phyloP scores from a whole-genome alignment of 306 rosid species.

The Phaseolus lunatus region DNA sequence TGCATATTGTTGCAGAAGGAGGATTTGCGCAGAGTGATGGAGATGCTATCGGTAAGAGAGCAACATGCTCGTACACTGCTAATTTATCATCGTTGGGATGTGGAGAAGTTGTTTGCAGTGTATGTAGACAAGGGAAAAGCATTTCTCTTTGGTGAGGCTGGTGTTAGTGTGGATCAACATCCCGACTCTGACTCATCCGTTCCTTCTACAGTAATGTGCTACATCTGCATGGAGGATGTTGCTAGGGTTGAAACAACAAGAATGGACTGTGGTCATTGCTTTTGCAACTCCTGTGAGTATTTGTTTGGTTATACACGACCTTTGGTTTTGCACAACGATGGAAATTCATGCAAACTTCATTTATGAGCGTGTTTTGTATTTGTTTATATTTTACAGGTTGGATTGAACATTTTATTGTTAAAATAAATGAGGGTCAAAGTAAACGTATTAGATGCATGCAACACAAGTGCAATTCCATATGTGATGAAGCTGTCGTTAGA shows the following conservation, averaged over 20 bases:
- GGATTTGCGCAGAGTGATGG: constrained; percentile 90
- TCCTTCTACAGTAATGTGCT: constrained; percentile 60
- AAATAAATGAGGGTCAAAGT: constrained; percentile 96
- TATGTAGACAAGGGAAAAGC: constrained; percentile 73
- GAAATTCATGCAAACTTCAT: constrained; percentile 15
- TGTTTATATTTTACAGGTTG: constrained; percentile 64
- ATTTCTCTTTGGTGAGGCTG: constrained; percentile 71
- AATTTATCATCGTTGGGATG: constrained; percentile 90
- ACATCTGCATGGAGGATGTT: constrained; percentile 81
- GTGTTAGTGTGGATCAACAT: constrained; percentile 69
- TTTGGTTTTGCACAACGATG: constrained; percentile 15
- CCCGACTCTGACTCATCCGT: constrained; percentile 42
- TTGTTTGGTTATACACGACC: constrained; percentile 19
- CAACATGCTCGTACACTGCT: constrained; percentile 91
- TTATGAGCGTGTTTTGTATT: neutral
- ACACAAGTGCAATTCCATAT: constrained; percentile 85
- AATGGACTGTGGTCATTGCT: constrained; percentile 96
- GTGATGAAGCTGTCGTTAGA: constrained; percentile 83
- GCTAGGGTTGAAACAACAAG: constrained; percentile 68
- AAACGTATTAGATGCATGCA: constrained; percentile 93
- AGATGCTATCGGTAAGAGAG: constrained; percentile 72
- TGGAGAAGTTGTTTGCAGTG: constrained; percentile 70
- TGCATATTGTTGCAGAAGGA: constrained; percentile 62
- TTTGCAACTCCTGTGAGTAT: constrained; percentile 85
- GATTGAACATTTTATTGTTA: constrained; percentile 86